phyloP scores from a whole-genome alignment of 1,284 basidiomycete genomes.

The Malassezia arunalokei region DNA sequence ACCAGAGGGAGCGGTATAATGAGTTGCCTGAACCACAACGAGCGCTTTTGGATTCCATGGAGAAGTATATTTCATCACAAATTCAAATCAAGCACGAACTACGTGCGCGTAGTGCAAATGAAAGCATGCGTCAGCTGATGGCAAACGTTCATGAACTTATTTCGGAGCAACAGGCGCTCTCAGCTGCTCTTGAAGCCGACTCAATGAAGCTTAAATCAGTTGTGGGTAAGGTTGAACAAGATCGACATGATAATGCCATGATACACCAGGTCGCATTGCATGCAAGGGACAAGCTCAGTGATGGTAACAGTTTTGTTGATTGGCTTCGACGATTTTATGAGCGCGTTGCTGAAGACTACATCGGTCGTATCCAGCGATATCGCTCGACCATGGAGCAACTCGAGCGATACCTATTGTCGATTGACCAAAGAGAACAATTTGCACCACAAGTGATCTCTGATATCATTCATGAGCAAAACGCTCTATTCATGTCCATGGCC shows the following conservation, averaged over 20 bases:
- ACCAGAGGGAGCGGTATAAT: conserved; percentile 42
- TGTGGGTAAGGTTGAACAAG: conserved; percentile 23
- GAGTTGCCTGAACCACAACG: conserved; percentile 37
- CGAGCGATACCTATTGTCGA: conserved; percentile 29
- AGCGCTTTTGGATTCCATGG: conserved; percentile 37
- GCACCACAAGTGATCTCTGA: conserved; percentile 35
- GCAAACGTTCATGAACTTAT: conserved; percentile 31
- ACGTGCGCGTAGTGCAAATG: conserved; percentile 24
- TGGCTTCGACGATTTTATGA: conserved; percentile 34
- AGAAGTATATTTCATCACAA: conserved; percentile 25
- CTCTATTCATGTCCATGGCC: conserved; percentile 41
- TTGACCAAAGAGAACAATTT: conserved; percentile 26
- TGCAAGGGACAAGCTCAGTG: conserved; percentile 25
- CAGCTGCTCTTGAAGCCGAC: conserved; percentile 30
- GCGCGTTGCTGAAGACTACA: conserved; percentile 24
- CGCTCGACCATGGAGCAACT: conserved; percentile 38
- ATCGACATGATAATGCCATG: conserved; percentile 28
- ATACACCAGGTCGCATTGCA: conserved; percentile 32
- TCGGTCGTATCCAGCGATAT: conserved; percentile 32
- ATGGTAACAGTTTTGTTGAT: conserved; percentile 26
- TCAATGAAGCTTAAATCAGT: conserved; percentile 19
- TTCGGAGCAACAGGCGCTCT: conserved; percentile 24
- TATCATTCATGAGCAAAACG: conserved; percentile 37
- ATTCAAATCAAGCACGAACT: conserved; percentile 28
- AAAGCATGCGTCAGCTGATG: conserved; percentile 27